Evolutionary conservation across 2,329 filamentous ascomycete species (phyloP).

Genomic region (Cladobotryum protrusum): DNA sequence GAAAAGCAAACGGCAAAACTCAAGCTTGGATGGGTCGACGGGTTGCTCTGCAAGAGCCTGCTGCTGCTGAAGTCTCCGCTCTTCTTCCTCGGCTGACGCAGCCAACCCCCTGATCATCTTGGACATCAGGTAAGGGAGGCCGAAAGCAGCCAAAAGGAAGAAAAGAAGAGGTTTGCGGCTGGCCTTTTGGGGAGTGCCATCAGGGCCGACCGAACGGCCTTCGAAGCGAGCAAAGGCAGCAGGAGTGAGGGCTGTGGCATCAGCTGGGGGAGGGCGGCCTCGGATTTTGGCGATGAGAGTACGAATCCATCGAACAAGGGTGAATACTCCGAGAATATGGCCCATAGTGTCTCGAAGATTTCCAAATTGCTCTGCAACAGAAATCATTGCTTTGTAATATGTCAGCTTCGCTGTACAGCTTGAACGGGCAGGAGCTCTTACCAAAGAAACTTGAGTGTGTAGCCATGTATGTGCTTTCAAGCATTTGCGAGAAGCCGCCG

Average conservation of each 20-base stretch:
- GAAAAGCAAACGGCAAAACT: constrained; percentile 92
- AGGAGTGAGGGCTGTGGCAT: constrained; percentile 80
- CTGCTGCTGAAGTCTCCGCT: constrained; percentile 48
- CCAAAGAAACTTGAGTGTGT: constrained; percentile 98
- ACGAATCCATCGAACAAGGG: constrained; percentile 88
- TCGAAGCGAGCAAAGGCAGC: constrained; percentile 87
- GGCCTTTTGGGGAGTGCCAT: constrained; percentile 65
- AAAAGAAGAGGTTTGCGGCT: constrained; percentile 95
- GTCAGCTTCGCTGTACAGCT: background rate
- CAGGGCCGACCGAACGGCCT: constrained; percentile 52
- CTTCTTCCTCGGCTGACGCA: constrained; percentile 77
- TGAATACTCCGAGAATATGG: constrained; percentile 91
- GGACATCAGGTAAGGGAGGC: constrained; percentile 92
- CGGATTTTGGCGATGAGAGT: constrained; percentile 89
- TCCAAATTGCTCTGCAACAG: constrained; percentile 94
- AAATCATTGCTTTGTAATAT: constrained; percentile 72
- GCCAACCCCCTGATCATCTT: constrained; percentile 87
- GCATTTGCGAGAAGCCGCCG: constrained; percentile 96
- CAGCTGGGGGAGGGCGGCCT: constrained; percentile 81
- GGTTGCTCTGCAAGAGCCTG: constrained; percentile 47
- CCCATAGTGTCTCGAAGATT: constrained; percentile 90
- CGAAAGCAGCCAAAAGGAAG: constrained; percentile 91
- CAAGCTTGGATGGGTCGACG: constrained; percentile 82
- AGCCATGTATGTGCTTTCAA: constrained; percentile 99
- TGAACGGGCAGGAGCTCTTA: constrained; percentile 38